Conservation (phyloP, 2,329 filamentous ascomycete genomes). For the Pseudodiploospora longispora region DNA sequence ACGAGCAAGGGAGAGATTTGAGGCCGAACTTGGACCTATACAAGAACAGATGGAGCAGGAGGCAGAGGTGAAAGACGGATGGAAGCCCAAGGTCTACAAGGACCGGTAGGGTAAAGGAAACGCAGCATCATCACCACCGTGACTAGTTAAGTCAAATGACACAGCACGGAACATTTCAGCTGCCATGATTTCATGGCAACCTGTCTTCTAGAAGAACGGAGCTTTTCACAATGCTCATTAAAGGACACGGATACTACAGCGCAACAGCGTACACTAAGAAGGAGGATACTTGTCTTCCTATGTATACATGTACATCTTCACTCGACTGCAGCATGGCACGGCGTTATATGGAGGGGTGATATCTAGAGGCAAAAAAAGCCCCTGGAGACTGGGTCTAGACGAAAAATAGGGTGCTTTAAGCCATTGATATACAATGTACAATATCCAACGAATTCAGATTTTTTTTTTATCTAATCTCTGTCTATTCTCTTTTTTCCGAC, state of each 20-base stretch:
- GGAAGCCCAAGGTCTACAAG: slow-evolving; percentile 93
- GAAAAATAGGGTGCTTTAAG: slow-evolving; percentile 5
- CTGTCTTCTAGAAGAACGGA: too few relatives aligned
- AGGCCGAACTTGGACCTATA: slow-evolving; percentile 70
- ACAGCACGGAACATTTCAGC: too few relatives aligned
- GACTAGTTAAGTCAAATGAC: too few relatives aligned
- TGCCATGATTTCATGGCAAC: too few relatives aligned
- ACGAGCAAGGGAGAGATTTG: slow-evolving; percentile 83
- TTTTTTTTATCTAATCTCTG: slow-evolving; percentile 5
- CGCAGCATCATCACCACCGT: too few relatives aligned
- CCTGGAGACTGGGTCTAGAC: slow-evolving; percentile 19
- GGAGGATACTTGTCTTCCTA: slow-evolving; percentile 9
- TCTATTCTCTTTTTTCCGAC: slow-evolving; percentile 1
- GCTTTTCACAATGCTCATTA: too few relatives aligned
- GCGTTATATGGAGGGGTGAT: slow-evolving; percentile 31
- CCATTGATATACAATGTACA: slow-evolving; percentile 10
- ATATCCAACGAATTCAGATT: slow-evolving; percentile 6
- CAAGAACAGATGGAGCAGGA: slow-evolving; percentile 65
- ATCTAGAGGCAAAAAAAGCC: slow-evolving; percentile 20
- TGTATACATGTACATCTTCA: slow-evolving; percentile 43
- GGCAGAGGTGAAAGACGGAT: slow-evolving; percentile 73
- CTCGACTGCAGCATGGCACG: slow-evolving; percentile 46
- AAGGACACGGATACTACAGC: too few relatives aligned
- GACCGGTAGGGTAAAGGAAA: slow-evolving; percentile 41
- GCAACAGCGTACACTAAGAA: too few relatives aligned